Base-by-base conservation (phyloP, 2,329 filamentous ascomycete genomes). In the Thelonectria olida region DNA sequence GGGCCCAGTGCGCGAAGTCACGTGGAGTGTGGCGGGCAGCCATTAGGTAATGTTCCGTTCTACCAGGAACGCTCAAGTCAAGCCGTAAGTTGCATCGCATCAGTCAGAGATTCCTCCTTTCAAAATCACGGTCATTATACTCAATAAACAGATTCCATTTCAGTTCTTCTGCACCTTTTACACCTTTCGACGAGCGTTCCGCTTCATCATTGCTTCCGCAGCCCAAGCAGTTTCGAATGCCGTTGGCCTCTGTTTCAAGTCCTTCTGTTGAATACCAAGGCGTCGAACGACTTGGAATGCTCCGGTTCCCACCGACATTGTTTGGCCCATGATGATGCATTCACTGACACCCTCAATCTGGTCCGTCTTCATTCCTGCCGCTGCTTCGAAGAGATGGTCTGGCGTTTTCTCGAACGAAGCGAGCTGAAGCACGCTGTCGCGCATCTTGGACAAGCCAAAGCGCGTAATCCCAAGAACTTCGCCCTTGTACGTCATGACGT, bases 401-500 rank as follows among this genome's bases (percentile, higher is more conserved):
- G 96, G 93, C 47, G 96, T 99, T 86, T 98, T 98, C 79, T 99
- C 96, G 74, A 99, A 99, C 17, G 91, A 95, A 0, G 96, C 96
- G 12, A 99, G 85, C 78, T 99, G 96, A 57, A 99, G 82, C 10
- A 98, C 96, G 15, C 88, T 92, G 77, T 99, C 96, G 52, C 96
- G 86, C 91, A 97, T 98, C 84, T 98, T 99, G 58, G 93, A 92
- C 23, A 99, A 84, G 52, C 96, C 96, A 77, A 98, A 98, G 28
- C 96, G 90, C 2, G 96, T 99, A 75, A 99, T 99, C 52, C 96
- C 96, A 17, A 97, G 85, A 0, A 99, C 92, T 69, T 98, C 95
- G 51, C 96, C 96, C 81, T 97, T 98, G 85, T 95, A 98, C 1
- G 96, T 98, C 96, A 99, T 99, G 54, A 97, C 94, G 73, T 99